Evolutionary conservation across 2,329 filamentous ascomycete genomes (phyloP).

Genomic region (Neophaeococcomyces mojaviensis): DNA sequence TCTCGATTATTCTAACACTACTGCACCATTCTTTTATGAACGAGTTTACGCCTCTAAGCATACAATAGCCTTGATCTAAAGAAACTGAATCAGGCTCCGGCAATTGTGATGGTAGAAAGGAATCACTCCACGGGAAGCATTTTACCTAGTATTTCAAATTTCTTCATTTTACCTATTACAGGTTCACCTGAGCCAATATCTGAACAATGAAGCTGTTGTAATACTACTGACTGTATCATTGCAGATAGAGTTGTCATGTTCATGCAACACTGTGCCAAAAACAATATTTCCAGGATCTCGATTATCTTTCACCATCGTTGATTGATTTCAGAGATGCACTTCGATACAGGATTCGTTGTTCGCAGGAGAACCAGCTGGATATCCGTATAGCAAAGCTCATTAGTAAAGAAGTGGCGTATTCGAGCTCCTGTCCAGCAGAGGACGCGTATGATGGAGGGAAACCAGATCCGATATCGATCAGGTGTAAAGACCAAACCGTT

Average conservation of each 20-base stretch:
- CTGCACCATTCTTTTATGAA: no score
- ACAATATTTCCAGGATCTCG: constrained; percentile 13
- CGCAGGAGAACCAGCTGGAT: constrained; percentile 12
- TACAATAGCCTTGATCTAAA: no score
- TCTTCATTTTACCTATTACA: no score
- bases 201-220: no score
- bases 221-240: no score
- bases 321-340: constrained; percentile 13
- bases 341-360: constrained; percentile 8
- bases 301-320: constrained; percentile 18
- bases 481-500: constrained; percentile 7
- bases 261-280: constrained; percentile 2
- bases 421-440: constrained; percentile 9
- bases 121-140: no score
- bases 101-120: no score
- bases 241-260: constrained; percentile 11
- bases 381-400: constrained; percentile 6
- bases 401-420: constrained; percentile 7
- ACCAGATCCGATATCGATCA: constrained; percentile 7
- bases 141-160: no score
- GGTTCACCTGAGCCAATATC: no score
- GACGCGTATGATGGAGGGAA: constrained; percentile 11
- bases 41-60: no score
- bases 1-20: no score
- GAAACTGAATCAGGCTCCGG: no score